Evolutionary conservation across 2,329 filamentous ascomycete species (phyloP).

Genomic region (Fusarium camptoceras): DNA sequence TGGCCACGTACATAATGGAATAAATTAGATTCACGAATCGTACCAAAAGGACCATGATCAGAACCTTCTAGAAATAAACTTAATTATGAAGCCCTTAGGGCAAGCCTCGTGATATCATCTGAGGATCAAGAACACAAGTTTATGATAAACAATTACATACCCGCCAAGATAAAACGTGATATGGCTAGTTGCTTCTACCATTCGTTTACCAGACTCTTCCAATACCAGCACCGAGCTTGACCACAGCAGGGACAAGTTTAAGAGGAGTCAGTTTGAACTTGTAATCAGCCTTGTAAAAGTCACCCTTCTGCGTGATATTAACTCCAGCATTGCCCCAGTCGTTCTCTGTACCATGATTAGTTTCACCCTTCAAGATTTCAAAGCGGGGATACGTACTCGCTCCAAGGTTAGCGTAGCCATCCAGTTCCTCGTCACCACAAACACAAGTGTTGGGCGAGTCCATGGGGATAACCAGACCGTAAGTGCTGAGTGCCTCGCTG

Average conservation of each 20-base stretch:
- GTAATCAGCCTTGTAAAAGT: conserved; percentile 62
- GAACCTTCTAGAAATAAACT: neutral
- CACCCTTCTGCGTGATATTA: conserved; percentile 64
- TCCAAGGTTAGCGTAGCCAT: conserved; percentile 66
- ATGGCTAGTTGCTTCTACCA: too few species aligned
- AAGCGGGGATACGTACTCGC: conserved; percentile 54
- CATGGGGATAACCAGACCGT: conserved; percentile 65
- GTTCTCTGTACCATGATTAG: conserved; percentile 48
- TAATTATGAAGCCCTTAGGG: neutral
- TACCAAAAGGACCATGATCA: neutral
- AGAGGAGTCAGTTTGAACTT: conserved; percentile 61
- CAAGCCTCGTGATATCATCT: neutral
- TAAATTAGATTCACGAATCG: neutral
- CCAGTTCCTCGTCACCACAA: conserved; percentile 65
- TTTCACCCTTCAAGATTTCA: conserved; percentile 28
- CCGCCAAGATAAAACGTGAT: neutral
- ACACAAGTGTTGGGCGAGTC: conserved; percentile 66
- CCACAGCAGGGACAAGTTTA: conserved; percentile 54
- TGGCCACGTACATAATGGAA: neutral
- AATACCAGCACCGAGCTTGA: conserved; percentile 59
- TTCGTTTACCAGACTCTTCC: conserved; percentile 52
- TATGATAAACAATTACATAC: neutral
- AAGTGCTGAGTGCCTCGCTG: conserved; percentile 62
- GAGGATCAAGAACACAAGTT: too few species aligned
- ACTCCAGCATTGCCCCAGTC: conserved; percentile 61